phyloP scores from a whole-genome alignment of 2,329 filamentous ascomycete species.

The Fusarium hainanense region DNA sequence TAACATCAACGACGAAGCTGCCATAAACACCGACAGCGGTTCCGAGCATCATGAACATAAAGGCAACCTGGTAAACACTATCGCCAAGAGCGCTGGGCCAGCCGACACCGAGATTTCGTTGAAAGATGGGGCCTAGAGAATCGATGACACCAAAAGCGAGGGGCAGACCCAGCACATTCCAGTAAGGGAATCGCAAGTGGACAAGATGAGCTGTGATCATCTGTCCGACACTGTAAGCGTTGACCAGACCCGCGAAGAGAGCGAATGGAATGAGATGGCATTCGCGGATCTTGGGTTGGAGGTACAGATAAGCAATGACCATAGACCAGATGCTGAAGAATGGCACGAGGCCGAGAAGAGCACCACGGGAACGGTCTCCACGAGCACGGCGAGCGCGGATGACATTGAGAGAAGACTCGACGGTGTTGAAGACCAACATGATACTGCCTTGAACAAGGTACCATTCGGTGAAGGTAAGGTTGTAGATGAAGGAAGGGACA shows the following conservation, averaged over 20 bases:
- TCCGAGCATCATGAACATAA: constrained; percentile 89
- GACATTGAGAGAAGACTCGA: constrained; percentile 84
- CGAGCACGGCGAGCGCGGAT: constrained; percentile 81
- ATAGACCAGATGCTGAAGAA: constrained; percentile 83
- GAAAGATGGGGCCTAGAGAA: constrained; percentile 76
- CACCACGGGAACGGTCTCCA: constrained; percentile 76
- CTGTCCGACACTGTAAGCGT: constrained; percentile 93
- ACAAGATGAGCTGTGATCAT: constrained; percentile 97
- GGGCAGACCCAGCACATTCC: constrained; percentile 84
- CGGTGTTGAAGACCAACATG: constrained; percentile 86
- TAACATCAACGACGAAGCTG: constrained; percentile 96
- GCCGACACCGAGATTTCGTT: constrained; percentile 69
- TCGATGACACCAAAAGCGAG: constrained; percentile 83
- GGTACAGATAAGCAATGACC: constrained; percentile 80
- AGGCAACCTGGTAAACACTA: constrained; percentile 88
- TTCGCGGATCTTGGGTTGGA: constrained; percentile 86
- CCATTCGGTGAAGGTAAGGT: constrained; percentile 89
- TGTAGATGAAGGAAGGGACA: constrained; percentile 78
- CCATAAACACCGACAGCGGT: constrained; percentile 91
- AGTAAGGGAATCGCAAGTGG: constrained; percentile 87
- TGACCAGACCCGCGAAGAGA: constrained; percentile 88
- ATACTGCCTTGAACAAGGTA: constrained; percentile 88
- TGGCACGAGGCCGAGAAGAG: constrained; percentile 85
- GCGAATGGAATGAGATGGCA: constrained; percentile 89
- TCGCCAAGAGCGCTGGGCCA: constrained; percentile 82